Base-by-base conservation (phyloP, 1,139 yeast genomes). In the Kluyveromyces marxianus region DNA sequence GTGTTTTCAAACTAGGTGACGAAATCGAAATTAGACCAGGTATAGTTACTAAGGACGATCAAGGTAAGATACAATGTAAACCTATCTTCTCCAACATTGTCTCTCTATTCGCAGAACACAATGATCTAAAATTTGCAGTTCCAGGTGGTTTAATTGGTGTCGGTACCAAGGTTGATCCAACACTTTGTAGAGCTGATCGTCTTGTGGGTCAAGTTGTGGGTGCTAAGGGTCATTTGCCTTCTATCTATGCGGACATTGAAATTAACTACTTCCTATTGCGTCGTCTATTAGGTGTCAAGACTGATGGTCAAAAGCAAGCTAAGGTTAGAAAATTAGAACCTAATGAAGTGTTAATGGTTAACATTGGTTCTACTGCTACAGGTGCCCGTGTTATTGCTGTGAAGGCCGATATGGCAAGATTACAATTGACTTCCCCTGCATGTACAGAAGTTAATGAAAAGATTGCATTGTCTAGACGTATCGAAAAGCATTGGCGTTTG, bases 141-240 rank as follows among this genome's bases (percentile, higher is more conserved):
- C 99, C 99, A 42, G 99, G 99, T 80, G 99, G 99, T 56, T 79
- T 94, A 66, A 94, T 94, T 62, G 99, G 99, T 79, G 97, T 94
- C 48, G 99, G 99, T 74, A 92, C 98, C 48, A 87, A 88, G 71
- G 96, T 94, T 56, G 98, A 94, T 69, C 99, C 99, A 52, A 92
- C 98, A 6, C 75, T 94, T 60, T 94, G 99, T 76, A 85, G 98
- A 74, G 99, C 98, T 50, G 99, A 94, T 73, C 86, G 98, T 74
- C 78, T 94, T 63, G 97, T 94, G 50, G 99, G 99, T 61, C 98
- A 94, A 74, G 98, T 94, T 50, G 95, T 94, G 53, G 99, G 99
- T 62, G 92, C 97, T 52, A 89, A 83, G 68, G 97, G 97, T 57
- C 83, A 88, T 63, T 77, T 94, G 59, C 99, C 98, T 56, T 87